Conservation (phyloP, 768 basidiomycete genomes). For the Trametes villosa region DNA sequence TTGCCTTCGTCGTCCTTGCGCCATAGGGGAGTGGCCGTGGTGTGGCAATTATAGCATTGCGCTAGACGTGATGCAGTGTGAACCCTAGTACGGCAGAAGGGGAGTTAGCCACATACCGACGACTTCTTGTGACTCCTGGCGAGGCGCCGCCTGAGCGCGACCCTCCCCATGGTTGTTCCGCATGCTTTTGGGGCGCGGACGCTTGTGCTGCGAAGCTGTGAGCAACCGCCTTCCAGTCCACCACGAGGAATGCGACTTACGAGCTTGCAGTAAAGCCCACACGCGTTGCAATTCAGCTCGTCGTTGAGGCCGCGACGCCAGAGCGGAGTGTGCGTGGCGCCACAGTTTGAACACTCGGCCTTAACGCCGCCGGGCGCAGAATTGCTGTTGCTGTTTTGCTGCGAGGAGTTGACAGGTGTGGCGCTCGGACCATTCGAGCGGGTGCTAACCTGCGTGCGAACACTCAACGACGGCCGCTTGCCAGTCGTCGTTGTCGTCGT, state of each 20-base stretch:
- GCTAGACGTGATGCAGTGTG: constrained; percentile 44
- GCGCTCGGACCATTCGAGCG: constrained; percentile 67
- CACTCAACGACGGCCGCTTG: constrained; percentile 61
- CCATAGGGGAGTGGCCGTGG: constrained; percentile 88
- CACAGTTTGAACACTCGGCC: constrained; percentile 88
- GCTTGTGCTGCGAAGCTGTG: constrained; percentile 64
- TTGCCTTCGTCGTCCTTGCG: constrained; percentile 91
- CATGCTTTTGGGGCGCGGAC: constrained; percentile 88
- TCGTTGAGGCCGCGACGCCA: constrained; percentile 89
- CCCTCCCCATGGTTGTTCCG: constrained; percentile 76
- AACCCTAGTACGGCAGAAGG: constrained; percentile 26
- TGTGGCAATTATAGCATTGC: constrained; percentile 90
- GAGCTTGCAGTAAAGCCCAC: constrained; percentile 85
- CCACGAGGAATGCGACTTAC: constrained; percentile 36
- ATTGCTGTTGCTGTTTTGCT: constrained; percentile 35
- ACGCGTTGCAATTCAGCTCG: constrained; percentile 89
- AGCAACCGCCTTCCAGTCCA: constrained; percentile 1
- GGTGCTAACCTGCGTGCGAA: constrained; percentile 56
- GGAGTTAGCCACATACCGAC: constrained; percentile 53
- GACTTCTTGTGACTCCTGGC: constrained; percentile 74
- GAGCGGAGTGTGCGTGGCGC: constrained; percentile 85
- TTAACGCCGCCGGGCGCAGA: constrained; percentile 64
- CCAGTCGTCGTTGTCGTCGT: constrained; percentile 35
- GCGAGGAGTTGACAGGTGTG: constrained; percentile 55
- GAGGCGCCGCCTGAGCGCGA: constrained; percentile 63